Conservation (phyloP, 2,329 filamentous ascomycete species). For the Pseudocercospora fuligena region DNA sequence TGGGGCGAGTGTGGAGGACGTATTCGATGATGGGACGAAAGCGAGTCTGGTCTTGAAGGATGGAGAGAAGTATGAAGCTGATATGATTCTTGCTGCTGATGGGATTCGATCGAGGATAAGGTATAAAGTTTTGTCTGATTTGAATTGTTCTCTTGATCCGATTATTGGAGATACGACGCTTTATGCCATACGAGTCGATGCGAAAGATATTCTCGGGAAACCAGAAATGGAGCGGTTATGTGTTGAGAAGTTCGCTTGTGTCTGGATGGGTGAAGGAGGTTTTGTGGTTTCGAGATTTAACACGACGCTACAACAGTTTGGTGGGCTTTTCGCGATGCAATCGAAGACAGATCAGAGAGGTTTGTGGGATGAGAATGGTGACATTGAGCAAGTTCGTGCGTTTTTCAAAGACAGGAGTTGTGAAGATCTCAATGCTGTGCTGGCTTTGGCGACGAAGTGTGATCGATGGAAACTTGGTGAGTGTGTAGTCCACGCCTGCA, state of each 20-base stretch:
- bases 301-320: conserved; percentile 1
- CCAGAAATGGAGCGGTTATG: conserved; percentile 9
- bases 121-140: conserved; percentile 11
- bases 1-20: conserved; percentile 5
- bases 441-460: conserved; percentile 14
- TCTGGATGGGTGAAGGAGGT: conserved; percentile 14
- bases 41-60: conserved; percentile 4
- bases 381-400: conserved; percentile 15
- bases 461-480: conserved; percentile 23
- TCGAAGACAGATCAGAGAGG: conserved; percentile 14
- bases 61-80: conserved; percentile 9
- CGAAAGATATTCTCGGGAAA: not conserved
- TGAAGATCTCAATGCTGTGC: conserved; percentile 5
- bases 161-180: conserved; percentile 13
- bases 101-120: conserved; percentile 16
- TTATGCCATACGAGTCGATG: conserved; percentile 9
- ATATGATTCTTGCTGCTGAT: conserved; percentile 21
- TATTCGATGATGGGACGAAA: conserved; percentile 10
- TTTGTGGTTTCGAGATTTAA: conserved; percentile 17
- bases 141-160: conserved; percentile 10
- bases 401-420: conserved; percentile 16
- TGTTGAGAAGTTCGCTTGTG: conserved; percentile 9
- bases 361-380: conserved; percentile 20
- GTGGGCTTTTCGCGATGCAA: conserved; percentile 12
- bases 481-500: not conserved